phyloP scores from a whole-genome alignment of 148 eudicot species.

The Rhododendron molle region DNA sequence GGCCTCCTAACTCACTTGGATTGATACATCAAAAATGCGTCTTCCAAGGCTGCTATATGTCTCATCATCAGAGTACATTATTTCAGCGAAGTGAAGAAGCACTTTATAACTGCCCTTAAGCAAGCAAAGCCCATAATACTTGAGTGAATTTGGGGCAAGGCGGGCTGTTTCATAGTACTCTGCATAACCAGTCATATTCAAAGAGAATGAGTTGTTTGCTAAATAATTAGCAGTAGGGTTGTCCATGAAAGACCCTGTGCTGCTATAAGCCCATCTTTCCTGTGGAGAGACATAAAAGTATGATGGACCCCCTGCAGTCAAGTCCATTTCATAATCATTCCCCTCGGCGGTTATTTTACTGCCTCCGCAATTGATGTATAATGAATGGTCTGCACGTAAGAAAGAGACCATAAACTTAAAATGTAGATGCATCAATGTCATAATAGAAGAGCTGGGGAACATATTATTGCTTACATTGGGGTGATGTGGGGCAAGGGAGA shows the following conservation, averaged over 20 bases:
- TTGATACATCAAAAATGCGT: conserved; percentile 63
- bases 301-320: conserved; percentile 37
- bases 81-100: conserved; percentile 76
- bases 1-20: conserved; percentile 51
- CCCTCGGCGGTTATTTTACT: conserved; percentile 20
- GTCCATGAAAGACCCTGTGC: conserved; percentile 45
- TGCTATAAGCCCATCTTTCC: conserved; percentile 70
- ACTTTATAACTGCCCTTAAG: conserved; percentile 58
- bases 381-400: conserved; percentile 36
- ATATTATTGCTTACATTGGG: conserved; percentile 26
- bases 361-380: conserved; percentile 68
- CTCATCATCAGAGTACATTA: conserved; percentile 41
- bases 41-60: conserved; percentile 55
- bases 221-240: conserved; percentile 20
- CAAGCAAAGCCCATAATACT: conserved; percentile 69
- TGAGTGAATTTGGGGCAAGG: conserved; percentile 60
- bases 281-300: conserved; percentile 31
- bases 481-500: conserved; percentile 43
- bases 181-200: conserved; percentile 44
- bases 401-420: not conserved
- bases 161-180: conserved; percentile 59
- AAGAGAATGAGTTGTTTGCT: conserved; percentile 24
- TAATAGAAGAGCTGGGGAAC: not conserved
- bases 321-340: conserved; percentile 44
- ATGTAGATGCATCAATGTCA: not conserved